Base-by-base conservation (phyloP, 1,139 yeast genomes). In the Taphrina sp. region DNA sequence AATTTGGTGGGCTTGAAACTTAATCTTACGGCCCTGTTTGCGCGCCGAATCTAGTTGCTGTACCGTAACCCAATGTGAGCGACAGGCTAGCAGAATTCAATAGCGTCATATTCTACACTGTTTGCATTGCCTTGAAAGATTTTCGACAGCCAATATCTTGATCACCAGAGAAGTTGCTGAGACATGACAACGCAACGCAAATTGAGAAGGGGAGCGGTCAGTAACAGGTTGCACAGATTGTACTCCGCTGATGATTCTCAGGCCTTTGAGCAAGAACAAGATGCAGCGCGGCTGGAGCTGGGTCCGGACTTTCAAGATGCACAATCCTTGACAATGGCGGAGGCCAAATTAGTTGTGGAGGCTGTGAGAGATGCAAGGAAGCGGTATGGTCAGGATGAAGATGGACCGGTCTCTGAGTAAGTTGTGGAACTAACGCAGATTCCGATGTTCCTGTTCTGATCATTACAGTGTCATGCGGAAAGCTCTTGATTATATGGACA, bases 401-500 rank as follows among this genome's bases (percentile, higher is more conserved):
- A 59, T 20, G 42, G 55, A n/a, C 59, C 54, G 14, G 52, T 52
- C 46, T 58, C 60, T n/a, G 60, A 58, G 61, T 57, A 49, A 42
- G 52, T 20, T 8, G 19, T n/a, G n/a, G n/a, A n/a, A n/a, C n/a
- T n/a, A n/a, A n/a, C n/a, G n/a, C n/a, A n/a, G n/a, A n/a, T n/a
- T n/a, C n/a, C n/a, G n/a, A n/a, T n/a, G n/a, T n/a, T n/a, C n/a
- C n/a, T n/a, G n/a, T n/a, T n/a, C n/a, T n/a, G n/a, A n/a, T 26
- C 10, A 26, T 7, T 26, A 7, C 31, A 67, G 85, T 69, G 94
- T 92, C 56, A 76, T 92, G 72, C 89, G 92, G 69, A 92, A 92
- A 69, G 88, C 98, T 0, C 79, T 92, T 69, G 94, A 89, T 67
- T 89, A 88, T 68, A 75, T 94, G 61, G 79, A 94, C 3, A 81